Base-by-base conservation (phyloP, 78 protist species). In the Monosiga brevicollis region DNA sequence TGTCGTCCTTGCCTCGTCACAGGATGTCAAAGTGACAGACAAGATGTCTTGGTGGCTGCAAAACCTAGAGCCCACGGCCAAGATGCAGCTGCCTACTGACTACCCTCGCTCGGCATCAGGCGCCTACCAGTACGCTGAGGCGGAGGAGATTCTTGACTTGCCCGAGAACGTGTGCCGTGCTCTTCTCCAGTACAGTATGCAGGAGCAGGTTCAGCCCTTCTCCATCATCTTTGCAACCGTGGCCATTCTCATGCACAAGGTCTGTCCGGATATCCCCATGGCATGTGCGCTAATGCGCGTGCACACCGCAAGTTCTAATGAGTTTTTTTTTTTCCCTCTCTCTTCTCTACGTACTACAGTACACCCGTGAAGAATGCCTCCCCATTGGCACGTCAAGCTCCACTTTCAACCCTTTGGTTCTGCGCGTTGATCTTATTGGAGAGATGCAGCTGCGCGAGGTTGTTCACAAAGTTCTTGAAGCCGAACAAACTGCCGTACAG, bases 301-400 rank as follows among this genome's bases (percentile, higher is more conserved):
- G 29, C 29, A 6, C 62, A 49, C 11, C 62, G 62, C 62, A 49
- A 6, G 6, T 6, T 11, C 29, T 11, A 49, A 6, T 6, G 6
- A 11, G 29, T 49, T 49, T 11, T 11, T 6, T 11, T 11, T 49
- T 6, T 20, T 11, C 62, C 29, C 62, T 49, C 29, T 11, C 62
- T 6, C 62, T 11, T 6, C 62, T 11, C 62, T 49, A n/a, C n/a
- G n/a, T n/a, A n/a, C n/a, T n/a, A n/a, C n/a, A n/a, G n/a, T 71
- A 71, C 78, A 72, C 84, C 37, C 62, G 78, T 10, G 84, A 82
- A 39, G 85, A 82, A 29, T 78, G 73, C 80, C n/a, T 82, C 11
- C 43, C 70, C 23, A 25, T 80, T 25, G 83, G 83, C 32, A 39
- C 83, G 29, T 62, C 76, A 11, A 11, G 42, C 25, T 20, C 23